Evolutionary conservation across 2,329 filamentous ascomycete species (phyloP).

Genomic region (Coniosporium tulheliwenetii): DNA sequence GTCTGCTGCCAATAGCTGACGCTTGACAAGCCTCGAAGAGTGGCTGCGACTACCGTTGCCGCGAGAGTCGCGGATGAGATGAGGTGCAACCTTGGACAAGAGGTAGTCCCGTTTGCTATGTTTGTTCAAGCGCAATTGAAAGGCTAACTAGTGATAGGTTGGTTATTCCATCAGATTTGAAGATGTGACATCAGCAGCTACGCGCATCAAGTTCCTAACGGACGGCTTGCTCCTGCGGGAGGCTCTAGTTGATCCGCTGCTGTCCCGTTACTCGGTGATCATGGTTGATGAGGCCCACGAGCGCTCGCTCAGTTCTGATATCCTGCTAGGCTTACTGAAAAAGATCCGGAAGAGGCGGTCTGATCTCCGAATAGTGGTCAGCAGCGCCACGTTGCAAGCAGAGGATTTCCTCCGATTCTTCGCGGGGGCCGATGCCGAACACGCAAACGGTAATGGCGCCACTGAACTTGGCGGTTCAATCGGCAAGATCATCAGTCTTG

Average conservation of each 20-base stretch:
- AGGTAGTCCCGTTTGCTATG: slow-evolving; percentile 20
- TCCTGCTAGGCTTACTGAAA: slow-evolving; percentile 77
- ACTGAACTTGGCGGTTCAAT: slow-evolving; percentile 19
- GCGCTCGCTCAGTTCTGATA: slow-evolving; percentile 79
- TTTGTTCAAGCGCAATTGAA: no score
- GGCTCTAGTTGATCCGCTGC: slow-evolving; percentile 77
- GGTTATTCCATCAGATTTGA: slow-evolving; percentile 90
- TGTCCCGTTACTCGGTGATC: slow-evolving; percentile 84
- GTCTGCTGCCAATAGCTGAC: slow-evolving; percentile 4
- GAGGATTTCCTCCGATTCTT: slow-evolving; percentile 79
- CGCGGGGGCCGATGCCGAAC: slow-evolving; percentile 23
- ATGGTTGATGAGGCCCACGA: slow-evolving; percentile 98
- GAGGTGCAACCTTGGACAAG: slow-evolving; percentile 71
- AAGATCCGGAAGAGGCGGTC: slow-evolving; percentile 70
- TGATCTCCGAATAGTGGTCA: slow-evolving; percentile 77
- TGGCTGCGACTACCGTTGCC: slow-evolving; percentile 83
- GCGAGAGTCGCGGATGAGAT: slow-evolving; percentile 80
- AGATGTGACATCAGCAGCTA: slow-evolving; percentile 72
- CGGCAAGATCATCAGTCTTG: slow-evolving; percentile 63
- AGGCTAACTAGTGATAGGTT: slow-evolving; percentile 12
- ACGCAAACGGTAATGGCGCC: slow-evolving; percentile 17
- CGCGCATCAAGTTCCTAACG: slow-evolving; percentile 87
- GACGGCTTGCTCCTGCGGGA: slow-evolving; percentile 85
- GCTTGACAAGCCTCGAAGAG: slow-evolving; percentile 55
- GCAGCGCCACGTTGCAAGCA: slow-evolving; percentile 84